These are phyloP conservation scores for Copromyces sp. DNA, from an alignment of 495 filamentous ascomycete genomes.

Conservation along the genomic window DNA sequence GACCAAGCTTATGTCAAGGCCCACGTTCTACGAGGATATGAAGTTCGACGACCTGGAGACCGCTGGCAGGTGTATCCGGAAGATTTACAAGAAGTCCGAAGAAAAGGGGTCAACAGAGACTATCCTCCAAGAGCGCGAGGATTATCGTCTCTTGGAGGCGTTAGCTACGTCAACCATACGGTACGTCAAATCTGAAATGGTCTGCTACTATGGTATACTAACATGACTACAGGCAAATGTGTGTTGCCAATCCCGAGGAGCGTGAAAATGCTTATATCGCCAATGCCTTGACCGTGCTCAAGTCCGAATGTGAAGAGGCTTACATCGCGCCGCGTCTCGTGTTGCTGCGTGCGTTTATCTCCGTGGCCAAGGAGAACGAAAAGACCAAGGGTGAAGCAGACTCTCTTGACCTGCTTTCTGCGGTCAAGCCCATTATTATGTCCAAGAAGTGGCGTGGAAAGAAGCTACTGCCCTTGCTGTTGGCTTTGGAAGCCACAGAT, in stretches of 20 bases:
- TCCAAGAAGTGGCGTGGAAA: constrained; percentile 8
- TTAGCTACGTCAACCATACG: constrained; percentile 19
- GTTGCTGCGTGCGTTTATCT: constrained; percentile 13
- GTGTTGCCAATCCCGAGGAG: constrained; percentile 20
- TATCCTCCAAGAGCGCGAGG: constrained; percentile 2
- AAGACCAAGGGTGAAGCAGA: not conserved
- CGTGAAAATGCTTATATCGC: constrained; percentile 25
- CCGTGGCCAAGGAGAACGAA: not conserved
- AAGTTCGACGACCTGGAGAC: constrained; percentile 16
- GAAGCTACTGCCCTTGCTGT: constrained; percentile 8
- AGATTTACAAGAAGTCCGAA: constrained; percentile 4
- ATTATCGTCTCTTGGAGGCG: constrained; percentile 18
- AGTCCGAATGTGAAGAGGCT: constrained; percentile 13
- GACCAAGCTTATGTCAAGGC: constrained; percentile 35
- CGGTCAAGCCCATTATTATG: constrained; percentile 1
- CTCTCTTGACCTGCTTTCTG: constrained; percentile 3
- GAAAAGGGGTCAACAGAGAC: constrained; percentile 4
- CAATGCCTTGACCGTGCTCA: constrained; percentile 15
- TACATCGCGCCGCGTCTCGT: constrained; percentile 12
- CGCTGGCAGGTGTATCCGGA: constrained; percentile 13
- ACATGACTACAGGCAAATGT: constrained; percentile 22
- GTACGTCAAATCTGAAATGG: constrained; percentile 9
- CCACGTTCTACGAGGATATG: constrained; percentile 38
- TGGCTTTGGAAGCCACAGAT: constrained; percentile 12
- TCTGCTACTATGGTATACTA: not conserved